phyloP scores from a whole-genome alignment of 2,329 filamentous ascomycete genomes.

The Aspergillus pseudoglaucus region DNA sequence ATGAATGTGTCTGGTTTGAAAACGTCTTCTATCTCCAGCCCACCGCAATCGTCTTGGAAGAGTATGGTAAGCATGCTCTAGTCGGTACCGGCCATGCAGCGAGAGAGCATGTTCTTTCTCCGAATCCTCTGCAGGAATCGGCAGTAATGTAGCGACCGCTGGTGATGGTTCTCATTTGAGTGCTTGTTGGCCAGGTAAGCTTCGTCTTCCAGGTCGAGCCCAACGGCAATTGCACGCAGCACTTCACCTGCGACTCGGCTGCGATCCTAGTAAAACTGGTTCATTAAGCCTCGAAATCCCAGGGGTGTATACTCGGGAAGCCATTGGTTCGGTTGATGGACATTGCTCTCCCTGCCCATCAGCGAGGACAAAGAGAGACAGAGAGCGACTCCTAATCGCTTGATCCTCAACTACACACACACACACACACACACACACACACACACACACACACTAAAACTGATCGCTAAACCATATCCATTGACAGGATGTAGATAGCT shows the following conservation, averaged over 20 bases:
- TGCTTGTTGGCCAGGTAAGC: constrained; percentile 45
- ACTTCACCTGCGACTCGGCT: constrained; percentile 40
- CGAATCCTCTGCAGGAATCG: constrained; percentile 40
- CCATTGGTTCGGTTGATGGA: constrained; percentile 46
- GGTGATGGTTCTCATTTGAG: constrained; percentile 52
- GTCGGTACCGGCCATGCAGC: constrained; percentile 50
- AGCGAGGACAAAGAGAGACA: background rate
- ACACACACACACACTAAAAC: background rate
- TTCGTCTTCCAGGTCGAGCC: constrained; percentile 43
- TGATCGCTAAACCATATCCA: background rate
- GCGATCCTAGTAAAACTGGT: constrained; percentile 45
- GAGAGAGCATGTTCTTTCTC: constrained; percentile 38
- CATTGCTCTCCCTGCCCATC: constrained; percentile 39
- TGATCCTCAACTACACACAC: background rate
- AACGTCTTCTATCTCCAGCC: constrained; percentile 46
- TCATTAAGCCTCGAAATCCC: constrained; percentile 45
- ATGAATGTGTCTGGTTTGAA: constrained; percentile 35
- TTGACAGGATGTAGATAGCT: background rate
- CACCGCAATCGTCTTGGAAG: constrained; percentile 49
- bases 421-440: background rate
- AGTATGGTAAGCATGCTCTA: constrained; percentile 50
- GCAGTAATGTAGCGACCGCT: constrained; percentile 56
- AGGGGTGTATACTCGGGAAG: constrained; percentile 41
- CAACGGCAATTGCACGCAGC: constrained; percentile 42
- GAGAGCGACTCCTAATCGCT: background rate